phyloP scores from a whole-genome alignment of 495 filamentous ascomycete species.

The Penicillium psychrofluorescens region DNA sequence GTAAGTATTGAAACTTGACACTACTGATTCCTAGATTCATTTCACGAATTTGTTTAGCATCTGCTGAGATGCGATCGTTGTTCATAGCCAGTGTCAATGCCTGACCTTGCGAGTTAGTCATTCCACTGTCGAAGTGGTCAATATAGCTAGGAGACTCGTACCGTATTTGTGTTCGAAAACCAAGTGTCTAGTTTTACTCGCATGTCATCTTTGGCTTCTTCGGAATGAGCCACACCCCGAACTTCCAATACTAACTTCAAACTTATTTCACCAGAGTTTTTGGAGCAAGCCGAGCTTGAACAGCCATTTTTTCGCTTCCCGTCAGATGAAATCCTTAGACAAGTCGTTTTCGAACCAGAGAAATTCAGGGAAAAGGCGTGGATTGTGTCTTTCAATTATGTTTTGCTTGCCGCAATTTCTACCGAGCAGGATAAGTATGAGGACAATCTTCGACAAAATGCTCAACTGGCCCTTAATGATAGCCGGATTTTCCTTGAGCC shows the following conservation, averaged over 20 bases:
- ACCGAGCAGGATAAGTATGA: constrained; percentile 1
- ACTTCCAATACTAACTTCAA: not conserved
- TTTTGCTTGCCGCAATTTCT: constrained; percentile 3
- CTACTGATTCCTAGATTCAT: constrained; percentile 6
- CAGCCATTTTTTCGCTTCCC: constrained; percentile 8
- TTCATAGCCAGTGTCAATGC: not conserved
- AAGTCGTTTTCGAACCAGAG: constrained; percentile 9
- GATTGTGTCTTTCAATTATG: constrained; percentile 12
- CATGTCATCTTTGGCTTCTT: not conserved
- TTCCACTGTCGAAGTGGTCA: not conserved
- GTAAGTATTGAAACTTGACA: constrained; percentile 6
- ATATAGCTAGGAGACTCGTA: too few species aligned
- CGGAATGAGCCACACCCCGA: not conserved
- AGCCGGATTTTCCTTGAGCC: constrained; percentile 15
- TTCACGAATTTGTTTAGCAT: not conserved
- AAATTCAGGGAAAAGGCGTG: constrained; percentile 7
- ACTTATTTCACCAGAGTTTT: not conserved
- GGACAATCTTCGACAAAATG: constrained; percentile 7
- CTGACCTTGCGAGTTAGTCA: not conserved
- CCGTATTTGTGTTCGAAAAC: too few species aligned
- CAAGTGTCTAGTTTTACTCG: not conserved
- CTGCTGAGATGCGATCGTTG: not conserved
- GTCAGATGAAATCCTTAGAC: constrained; percentile 6
- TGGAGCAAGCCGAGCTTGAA: constrained; percentile 1
- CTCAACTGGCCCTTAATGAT: constrained; percentile 11